A percentile compares a stretch with the other conserved stretches of the same genome.
Conservation (phyloP, 2,329 filamentous ascomycete genomes). For the Chrysoporthe cubensis region DNA sequence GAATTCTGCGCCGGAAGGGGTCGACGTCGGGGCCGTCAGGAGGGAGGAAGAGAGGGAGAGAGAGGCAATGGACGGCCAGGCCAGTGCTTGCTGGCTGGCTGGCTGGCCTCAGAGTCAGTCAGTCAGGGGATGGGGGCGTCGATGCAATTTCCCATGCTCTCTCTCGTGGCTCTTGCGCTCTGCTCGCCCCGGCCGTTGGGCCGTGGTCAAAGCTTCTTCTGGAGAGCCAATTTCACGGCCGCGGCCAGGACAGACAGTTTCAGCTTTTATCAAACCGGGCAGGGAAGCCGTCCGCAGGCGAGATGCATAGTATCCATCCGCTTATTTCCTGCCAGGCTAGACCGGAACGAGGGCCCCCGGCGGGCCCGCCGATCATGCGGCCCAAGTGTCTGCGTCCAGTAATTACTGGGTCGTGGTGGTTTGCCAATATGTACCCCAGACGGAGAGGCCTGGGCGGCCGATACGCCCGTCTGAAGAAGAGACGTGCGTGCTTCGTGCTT, state of each 20-base stretch:
- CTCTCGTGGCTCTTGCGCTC: neutral
- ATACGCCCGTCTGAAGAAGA: no score
- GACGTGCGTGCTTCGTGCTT: no score
- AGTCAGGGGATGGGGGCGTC: neutral
- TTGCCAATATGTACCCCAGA: no score
- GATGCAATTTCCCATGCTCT: neutral
- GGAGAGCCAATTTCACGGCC: constrained; percentile 1
- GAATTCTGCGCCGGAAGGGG: neutral
- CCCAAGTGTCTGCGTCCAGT: no score
- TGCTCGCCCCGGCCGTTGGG: neutral
- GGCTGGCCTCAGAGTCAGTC: no score
- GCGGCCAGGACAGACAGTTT: constrained; percentile 1
- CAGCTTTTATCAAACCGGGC: constrained; percentile 9
- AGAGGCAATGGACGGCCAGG: no score
- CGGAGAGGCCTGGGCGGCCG: no score
- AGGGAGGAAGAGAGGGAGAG: neutral
- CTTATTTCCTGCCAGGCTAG: neutral
- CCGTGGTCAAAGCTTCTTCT: constrained; percentile 4
- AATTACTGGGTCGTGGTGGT: no score
- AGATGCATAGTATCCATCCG: neutral
- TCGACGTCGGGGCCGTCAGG: neutral
- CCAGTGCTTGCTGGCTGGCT: no score
- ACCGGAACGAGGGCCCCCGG: neutral
- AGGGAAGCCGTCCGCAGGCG: neutral
- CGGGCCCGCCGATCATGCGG: neutral